These are phyloP conservation scores for Rosa chinensis DNA, from an alignment of 306 rosid genomes.

Conservation along the genomic window DNA sequence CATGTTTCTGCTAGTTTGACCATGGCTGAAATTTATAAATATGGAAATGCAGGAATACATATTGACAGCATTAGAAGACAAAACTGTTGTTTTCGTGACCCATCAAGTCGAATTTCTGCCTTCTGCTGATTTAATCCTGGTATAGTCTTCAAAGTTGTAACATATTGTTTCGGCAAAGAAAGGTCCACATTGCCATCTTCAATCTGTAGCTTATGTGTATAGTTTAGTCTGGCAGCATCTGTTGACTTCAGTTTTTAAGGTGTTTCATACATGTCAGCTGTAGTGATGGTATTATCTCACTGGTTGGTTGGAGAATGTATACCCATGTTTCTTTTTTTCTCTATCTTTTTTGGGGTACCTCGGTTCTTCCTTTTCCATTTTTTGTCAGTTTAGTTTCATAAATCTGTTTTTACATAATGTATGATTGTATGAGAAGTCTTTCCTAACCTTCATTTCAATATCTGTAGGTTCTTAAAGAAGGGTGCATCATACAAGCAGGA, in stretches of 20 bases:
- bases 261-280: background rate
- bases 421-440: slow-evolving; percentile 3
- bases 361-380: background rate
- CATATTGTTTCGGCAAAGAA: slow-evolving; percentile 21
- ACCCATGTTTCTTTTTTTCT: background rate
- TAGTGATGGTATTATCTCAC: background rate
- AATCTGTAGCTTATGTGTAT: background rate
- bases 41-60: slow-evolving; percentile 85
- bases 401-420: slow-evolving; percentile 15
- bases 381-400: background rate
- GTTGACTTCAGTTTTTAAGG: background rate
- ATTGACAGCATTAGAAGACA: slow-evolving; percentile 77
- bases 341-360: background rate
- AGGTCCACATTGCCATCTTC: slow-evolving; percentile 17
- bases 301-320: background rate
- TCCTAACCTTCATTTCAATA: slow-evolving; percentile 29
- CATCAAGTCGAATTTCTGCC: slow-evolving; percentile 99
- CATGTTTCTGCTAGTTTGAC: slow-evolving; percentile 27
- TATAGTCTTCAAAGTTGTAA: slow-evolving; percentile 34
- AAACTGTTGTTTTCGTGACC: slow-evolving; percentile 91
- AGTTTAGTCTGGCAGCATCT: background rate
- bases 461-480: slow-evolving; percentile 87
- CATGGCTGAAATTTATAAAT: slow-evolving; percentile 36
- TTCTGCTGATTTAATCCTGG: slow-evolving; percentile 90
- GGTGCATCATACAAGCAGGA: slow-evolving; percentile 87